Evolutionary conservation across 1,284 basidiomycete genomes (phyloP), one percentile per base, ranked within the genome.

Genomic region (Cryptococcus sp.): DNA sequence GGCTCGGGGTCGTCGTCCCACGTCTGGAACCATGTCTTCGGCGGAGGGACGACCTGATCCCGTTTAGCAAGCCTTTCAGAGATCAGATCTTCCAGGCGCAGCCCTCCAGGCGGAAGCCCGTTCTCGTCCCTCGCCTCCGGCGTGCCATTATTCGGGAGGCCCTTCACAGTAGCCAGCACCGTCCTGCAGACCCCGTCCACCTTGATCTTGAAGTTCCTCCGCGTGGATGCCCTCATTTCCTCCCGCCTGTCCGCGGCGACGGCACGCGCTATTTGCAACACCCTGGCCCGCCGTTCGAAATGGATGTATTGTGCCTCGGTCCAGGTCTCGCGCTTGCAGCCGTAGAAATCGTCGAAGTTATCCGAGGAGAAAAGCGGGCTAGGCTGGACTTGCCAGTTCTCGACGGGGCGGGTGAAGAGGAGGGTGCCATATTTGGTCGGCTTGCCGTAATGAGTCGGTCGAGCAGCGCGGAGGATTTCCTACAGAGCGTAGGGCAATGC

Each of bases 301-400:
- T n/a, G n/a, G 16, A 46, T 57, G 40, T 67, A 67, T 20, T 68
- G 62, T 7, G 55, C 53, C n/a, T 62, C 39, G 0, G 65, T 55
- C 65, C 67, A 67, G 5, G 46, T 15, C 9, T 40, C 4, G 4
- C 65, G 55, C n/a, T n/a, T n/a, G n/a, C n/a, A n/a, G n/a, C n/a
- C n/a, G n/a, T n/a, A n/a, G n/a, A n/a, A n/a, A n/a, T n/a, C n/a
- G n/a, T n/a, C n/a, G n/a, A n/a, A n/a, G n/a, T n/a, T n/a, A n/a
- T n/a, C n/a, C n/a, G n/a, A n/a, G n/a, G n/a, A n/a, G n/a, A n/a
- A n/a, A n/a, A 21, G 54, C 7, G 37, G 23, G 1, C 47, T 46
- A n/a, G 49, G 46, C 15, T 44, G 24, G n/a, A 42, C 39, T 20
- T 38, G 21, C 62, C 64, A 66, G 16, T 57, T 45, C 18, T 57